Evolutionary conservation across 371 early-diverging fungal species (phyloP), one percentile per base, ranked within the genome.

Genomic region (Chytridiales sp.): DNA sequence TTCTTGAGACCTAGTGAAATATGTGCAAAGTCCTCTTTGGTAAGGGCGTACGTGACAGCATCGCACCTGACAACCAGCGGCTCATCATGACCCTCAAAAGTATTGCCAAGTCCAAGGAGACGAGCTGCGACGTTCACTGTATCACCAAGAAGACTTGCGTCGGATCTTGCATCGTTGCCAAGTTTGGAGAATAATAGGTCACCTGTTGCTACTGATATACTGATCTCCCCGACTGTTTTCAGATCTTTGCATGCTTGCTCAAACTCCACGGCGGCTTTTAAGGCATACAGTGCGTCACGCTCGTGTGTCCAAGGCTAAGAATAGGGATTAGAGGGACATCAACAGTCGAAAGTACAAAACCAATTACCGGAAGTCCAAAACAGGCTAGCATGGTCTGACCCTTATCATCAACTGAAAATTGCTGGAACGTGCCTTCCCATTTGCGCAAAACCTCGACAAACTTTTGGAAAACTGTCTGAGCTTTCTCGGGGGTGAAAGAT

Each of bases 281-380:
- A 42, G n/a, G 54, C 54, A 30, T 54, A 54, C 17, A 54, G 42
- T 13, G 54, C n/a, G 29, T 54, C 41, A 42, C 41, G 38, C 35
- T 54, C 54, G 42, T 54, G 54, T 21, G 41, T 42, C 54, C 54
- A 54, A 6, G 54, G 54, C 4, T 51, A 24, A 54, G 35, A 27
- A 54, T 19, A 54, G 41, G 38, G 38, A 41, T 39, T 3, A 39
- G 41, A 26, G 38, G 38, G 29, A 41, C 54, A 54, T 54, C 54
- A 30, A 54, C 54, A n/a, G n/a, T n/a, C n/a, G n/a, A n/a, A n/a
- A n/a, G n/a, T n/a, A n/a, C n/a, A n/a, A n/a, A n/a, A n/a, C n/a
- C n/a, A n/a, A n/a, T 26, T 54, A 54, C 54, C 30, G 52, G 52
- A 32, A 51, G 36, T 4, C 52, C 52, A 22, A 51, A 51, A 22